A percentile compares a stretch with the other conserved stretches of the same genome.
Conservation (phyloP, 139 green algal genomes). For the Nannochloris sp. region DNA sequence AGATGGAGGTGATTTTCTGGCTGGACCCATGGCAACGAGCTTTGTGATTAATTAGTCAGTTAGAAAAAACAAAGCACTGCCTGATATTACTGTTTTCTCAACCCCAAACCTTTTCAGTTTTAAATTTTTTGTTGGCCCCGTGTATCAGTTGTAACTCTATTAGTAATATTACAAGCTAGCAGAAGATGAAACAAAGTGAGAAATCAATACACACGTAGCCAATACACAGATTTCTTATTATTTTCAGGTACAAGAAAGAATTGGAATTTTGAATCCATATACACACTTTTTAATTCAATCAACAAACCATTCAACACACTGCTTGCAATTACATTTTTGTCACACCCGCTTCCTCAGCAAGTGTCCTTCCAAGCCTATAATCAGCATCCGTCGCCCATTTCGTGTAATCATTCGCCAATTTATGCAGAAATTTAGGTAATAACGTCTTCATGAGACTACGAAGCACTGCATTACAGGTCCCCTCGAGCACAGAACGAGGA, state of each 20-base stretch:
- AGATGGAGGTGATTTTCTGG: not conserved
- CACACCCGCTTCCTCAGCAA: too few species aligned
- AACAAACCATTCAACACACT: too few species aligned
- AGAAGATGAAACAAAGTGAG: too few species aligned
- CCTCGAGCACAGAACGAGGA: not conserved
- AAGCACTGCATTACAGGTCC: not conserved
- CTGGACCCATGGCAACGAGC: not conserved
- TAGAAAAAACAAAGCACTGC: not conserved
- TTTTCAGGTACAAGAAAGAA: too few species aligned
- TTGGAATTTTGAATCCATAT: too few species aligned
- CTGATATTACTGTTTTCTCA: not conserved
- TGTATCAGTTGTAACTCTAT: too few species aligned
- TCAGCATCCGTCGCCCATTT: not conserved
- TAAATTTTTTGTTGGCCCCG: constrained; percentile 1
- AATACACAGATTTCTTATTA: too few species aligned
- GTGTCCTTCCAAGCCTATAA: not conserved
- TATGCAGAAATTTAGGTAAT: not conserved
- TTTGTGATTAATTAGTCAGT: not conserved
- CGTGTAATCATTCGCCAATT: not conserved
- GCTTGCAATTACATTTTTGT: too few species aligned
- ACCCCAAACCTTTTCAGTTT: not conserved
- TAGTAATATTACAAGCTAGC: too few species aligned
- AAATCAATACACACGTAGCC: too few species aligned
- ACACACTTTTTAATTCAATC: too few species aligned
- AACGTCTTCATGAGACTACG: not conserved